Percentiles rank a stretch among this genome's conserved stretches.
These are phyloP conservation scores for Stephania japonica DNA, from an alignment of 164 flowering plant genomes.

Conservation along the genomic window DNA sequence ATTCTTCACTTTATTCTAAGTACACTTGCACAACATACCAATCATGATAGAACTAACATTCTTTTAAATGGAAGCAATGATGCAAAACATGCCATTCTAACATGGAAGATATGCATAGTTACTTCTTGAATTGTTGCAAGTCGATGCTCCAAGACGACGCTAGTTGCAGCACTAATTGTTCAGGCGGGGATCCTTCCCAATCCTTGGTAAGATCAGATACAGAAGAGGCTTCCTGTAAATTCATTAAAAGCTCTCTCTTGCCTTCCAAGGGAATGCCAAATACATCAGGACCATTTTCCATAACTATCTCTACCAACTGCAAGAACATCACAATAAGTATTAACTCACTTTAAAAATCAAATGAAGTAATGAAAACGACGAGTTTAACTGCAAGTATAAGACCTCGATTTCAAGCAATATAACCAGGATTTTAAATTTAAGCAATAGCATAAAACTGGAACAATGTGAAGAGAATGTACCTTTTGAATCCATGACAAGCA, in stretches of 20 bases:
- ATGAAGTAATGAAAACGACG: neutral
- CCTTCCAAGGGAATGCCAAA: slow-evolving; percentile 55
- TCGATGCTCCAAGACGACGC: slow-evolving; percentile 83
- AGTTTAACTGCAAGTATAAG: neutral
- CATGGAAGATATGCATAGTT: slow-evolving; percentile 2
- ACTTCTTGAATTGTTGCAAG: slow-evolving; percentile 52
- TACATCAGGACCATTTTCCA: slow-evolving; percentile 63
- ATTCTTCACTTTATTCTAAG: neutral
- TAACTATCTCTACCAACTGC: slow-evolving; percentile 64
- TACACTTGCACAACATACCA: neutral
- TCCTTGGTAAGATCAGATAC: slow-evolving; percentile 64
- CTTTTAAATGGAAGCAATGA: neutral
- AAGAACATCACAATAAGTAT: neutral
- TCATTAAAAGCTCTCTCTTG: slow-evolving; percentile 64
- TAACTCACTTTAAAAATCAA: neutral
- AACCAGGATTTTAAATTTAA: too few species aligned
- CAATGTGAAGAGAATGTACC: slow-evolving; percentile 34
- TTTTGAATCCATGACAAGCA: slow-evolving; percentile 86
- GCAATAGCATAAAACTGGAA: neutral
- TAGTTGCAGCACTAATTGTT: slow-evolving; percentile 72
- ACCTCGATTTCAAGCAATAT: neutral
- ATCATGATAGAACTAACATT: neutral
- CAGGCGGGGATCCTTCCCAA: slow-evolving; percentile 85
- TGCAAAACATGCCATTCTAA: neutral
- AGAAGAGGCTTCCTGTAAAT: slow-evolving; percentile 64